Conservation (phyloP, 2,329 filamentous ascomycete species). For the Curvularia verruculosa region DNA sequence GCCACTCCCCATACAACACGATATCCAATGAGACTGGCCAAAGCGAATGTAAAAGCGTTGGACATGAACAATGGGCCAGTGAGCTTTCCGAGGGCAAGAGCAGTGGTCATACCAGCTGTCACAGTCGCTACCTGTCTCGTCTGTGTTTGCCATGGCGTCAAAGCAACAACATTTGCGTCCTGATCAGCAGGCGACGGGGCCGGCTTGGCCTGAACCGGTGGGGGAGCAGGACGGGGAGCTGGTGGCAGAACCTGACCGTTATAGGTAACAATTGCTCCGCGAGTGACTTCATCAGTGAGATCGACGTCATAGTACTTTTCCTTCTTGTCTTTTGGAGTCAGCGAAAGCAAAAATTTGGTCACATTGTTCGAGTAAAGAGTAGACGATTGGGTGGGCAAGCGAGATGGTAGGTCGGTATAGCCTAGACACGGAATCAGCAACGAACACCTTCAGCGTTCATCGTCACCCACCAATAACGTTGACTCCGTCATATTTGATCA, state of each 20-base stretch:
- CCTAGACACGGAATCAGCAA: conserved; percentile 52
- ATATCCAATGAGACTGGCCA: conserved; percentile 86
- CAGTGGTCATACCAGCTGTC: conserved; percentile 77
- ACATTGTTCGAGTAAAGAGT: conserved; percentile 95
- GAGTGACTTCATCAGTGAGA: conserved; percentile 81
- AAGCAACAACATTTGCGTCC: conserved; percentile 64
- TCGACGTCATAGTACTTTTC: conserved; percentile 83
- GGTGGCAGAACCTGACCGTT: conserved; percentile 78
- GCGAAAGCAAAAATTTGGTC: conserved; percentile 83
- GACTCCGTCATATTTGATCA: conserved; percentile 75
- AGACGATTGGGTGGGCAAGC: conserved; percentile 85
- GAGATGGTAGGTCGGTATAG: conserved; percentile 86
- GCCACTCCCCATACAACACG: conserved; percentile 48
- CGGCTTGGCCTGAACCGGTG: conserved; percentile 59
- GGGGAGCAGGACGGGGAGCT: conserved; percentile 70
- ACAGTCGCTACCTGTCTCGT: conserved; percentile 76
- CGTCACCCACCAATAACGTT: conserved; percentile 74
- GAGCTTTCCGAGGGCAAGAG: conserved; percentile 77
- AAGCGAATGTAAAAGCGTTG: conserved; percentile 82
- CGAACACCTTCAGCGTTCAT: too few relatives aligned
- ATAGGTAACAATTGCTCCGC: conserved; percentile 81
- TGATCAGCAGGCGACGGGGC: conserved; percentile 42
- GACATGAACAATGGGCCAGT: conserved; percentile 84
- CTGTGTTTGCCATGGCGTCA: conserved; percentile 83
- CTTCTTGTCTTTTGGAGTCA: conserved; percentile 76